Evolutionary conservation across 2,329 filamentous ascomycete species (phyloP), one percentile per base, ranked within the genome.

Genomic region (Aphanoascus verrucosus): DNA sequence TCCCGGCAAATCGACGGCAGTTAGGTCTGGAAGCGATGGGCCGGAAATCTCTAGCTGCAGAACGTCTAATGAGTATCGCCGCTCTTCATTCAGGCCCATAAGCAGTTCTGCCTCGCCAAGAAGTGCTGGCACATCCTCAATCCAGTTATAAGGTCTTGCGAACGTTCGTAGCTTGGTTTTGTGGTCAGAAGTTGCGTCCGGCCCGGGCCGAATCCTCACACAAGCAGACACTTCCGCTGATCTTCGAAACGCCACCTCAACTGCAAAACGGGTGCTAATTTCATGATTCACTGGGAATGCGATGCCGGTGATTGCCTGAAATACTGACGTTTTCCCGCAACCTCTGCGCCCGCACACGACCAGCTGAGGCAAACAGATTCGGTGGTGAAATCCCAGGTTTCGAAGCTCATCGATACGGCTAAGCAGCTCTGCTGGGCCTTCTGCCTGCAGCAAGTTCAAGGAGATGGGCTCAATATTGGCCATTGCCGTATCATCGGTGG

Each of bases 1-100:
- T 1, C 81, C 80, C 0, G 80, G 81, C 34, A 84, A 69, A 63
- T 84, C 81, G 6, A 83, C 78, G 1, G 83, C 71, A 0, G 79
- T 83, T 42, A 84, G 65, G 14, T 83, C 72, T 1, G 79, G 78
- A 68, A 79, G 76, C 9, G 79, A 74, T 0, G 79, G 80, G 0
- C 80, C 80, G 9, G 72, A 74, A 61, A 82, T 75, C 59, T 83
- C 79, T 0, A 83, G 73, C 0, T 80, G 74, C 5, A 83, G 71
- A 19, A 81, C 74, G 71, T 78, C 65, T 67, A 75, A 58, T 15
- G 56, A 61, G 40, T 62, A 57, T 57, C 61, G 53, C 9, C 52
- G 52, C n/a, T 60, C 56, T n/a, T 56, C 49, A 20, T 50, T 56
- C n/a, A 64, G 41, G 6, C 60, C 60, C 58, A 64, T 62, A 28